Conservation (phyloP, 306 rosid genomes). For the Lathyrus oleraceus region DNA sequence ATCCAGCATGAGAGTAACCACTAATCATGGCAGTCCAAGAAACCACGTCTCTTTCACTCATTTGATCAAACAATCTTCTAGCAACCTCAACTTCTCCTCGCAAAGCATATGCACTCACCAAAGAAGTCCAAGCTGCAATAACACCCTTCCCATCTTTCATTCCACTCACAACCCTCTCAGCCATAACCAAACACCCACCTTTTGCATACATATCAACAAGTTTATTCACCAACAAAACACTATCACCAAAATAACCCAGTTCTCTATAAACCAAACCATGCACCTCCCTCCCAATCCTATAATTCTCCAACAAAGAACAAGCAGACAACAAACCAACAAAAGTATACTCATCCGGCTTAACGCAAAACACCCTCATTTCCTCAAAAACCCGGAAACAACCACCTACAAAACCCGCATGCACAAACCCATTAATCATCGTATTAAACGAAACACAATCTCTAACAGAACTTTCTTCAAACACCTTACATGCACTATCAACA, state of each 20-base stretch:
- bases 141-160: slow-evolving; percentile 23
- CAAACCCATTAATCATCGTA: slow-evolving; percentile 46
- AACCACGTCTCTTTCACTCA: slow-evolving; percentile 40
- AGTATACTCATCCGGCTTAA: slow-evolving; percentile 47
- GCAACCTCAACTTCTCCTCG: slow-evolving; percentile 46
- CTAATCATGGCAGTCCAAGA: slow-evolving; percentile 51
- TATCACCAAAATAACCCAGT: slow-evolving; percentile 24
- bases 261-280: slow-evolving; percentile 43
- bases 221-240: slow-evolving; percentile 38
- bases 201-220: slow-evolving; percentile 54
- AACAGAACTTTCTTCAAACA: slow-evolving; percentile 44
- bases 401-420: slow-evolving; percentile 29
- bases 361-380: slow-evolving; percentile 34
- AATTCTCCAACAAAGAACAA: slow-evolving; percentile 37
- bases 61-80: slow-evolving; percentile 41
- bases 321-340: slow-evolving; percentile 45
- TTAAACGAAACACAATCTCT: slow-evolving; percentile 47
- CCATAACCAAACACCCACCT: slow-evolving; percentile 44
- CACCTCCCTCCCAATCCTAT: slow-evolving; percentile 39
- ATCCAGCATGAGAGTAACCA: slow-evolving; percentile 42
- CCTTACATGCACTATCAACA: slow-evolving; percentile 14
- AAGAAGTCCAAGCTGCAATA: slow-evolving; percentile 47
- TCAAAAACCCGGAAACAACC: slow-evolving; percentile 24
- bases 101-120: slow-evolving; percentile 43
- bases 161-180: slow-evolving; percentile 36